A percentile compares a stretch with the other conserved stretches of the same genome.
Conservation (phyloP, 495 filamentous ascomycete species). For the Tuber borchii region DNA sequence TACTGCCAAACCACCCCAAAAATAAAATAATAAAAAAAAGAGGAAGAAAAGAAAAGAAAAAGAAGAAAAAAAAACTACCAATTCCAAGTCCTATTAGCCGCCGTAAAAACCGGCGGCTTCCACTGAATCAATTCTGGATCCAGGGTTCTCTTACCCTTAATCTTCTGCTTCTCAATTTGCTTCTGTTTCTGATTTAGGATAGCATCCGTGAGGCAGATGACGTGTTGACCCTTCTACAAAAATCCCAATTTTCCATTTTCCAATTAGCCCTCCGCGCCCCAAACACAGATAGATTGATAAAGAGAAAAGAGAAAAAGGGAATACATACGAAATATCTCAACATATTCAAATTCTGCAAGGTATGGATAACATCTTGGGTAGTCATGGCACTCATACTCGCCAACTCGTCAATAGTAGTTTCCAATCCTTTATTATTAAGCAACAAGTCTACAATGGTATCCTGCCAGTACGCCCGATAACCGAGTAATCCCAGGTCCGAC, state of each 20-base stretch:
- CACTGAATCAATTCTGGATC: conserved; percentile 74
- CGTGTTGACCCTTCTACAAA: conserved; percentile 73
- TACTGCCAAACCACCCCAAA: neutral
- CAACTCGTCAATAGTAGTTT: conserved; percentile 54
- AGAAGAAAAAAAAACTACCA: conserved; percentile 55
- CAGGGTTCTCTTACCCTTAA: conserved; percentile 64
- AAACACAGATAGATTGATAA: neutral
- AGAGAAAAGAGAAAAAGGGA: conserved; percentile 2
- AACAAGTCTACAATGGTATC: conserved; percentile 84
- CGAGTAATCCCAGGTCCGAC: conserved; percentile 81
- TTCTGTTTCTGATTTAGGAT: conserved; percentile 69
- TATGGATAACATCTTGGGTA: conserved; percentile 87
- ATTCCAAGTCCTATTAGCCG: conserved; percentile 84
- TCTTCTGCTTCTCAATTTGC: conserved; percentile 68
- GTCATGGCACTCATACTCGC: conserved; percentile 82
- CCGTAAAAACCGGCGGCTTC: conserved; percentile 94
- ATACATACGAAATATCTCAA: conserved; percentile 67
- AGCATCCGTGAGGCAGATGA: conserved; percentile 76
- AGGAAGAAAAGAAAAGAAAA: neutral
- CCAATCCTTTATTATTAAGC: conserved; percentile 67
- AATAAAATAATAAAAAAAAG: neutral
- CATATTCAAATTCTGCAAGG: conserved; percentile 87
- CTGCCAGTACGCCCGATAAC: conserved; percentile 94
- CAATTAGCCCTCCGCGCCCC: conserved; percentile 35
- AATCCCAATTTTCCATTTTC: conserved; percentile 2